Percentiles rank a stretch among this genome's conserved stretches.
Conservation (phyloP, 305 asterid species). For the Fraxinus albicans region DNA sequence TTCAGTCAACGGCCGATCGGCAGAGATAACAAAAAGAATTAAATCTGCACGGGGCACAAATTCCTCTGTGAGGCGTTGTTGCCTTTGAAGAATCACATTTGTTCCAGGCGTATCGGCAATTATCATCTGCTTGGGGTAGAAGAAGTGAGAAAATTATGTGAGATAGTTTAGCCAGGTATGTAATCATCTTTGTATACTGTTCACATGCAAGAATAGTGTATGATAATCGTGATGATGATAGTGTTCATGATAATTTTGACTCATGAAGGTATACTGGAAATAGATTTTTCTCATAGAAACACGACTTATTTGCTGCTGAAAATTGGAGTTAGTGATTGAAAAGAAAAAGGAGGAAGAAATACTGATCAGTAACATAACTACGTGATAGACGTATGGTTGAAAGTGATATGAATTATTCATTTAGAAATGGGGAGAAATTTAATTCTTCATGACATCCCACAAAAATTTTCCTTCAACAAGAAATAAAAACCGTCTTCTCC, state of each 20-base stretch:
- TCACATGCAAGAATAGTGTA: neutral
- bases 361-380: neutral
- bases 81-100: slow-evolving; percentile 98
- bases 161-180: slow-evolving; percentile 11
- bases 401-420: neutral
- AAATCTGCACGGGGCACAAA: slow-evolving; percentile 98
- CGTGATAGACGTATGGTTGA: neutral
- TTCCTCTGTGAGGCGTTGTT: slow-evolving; percentile 94
- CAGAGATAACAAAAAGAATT: slow-evolving; percentile 89
- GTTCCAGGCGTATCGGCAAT: slow-evolving; percentile 99
- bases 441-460: neutral
- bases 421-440: neutral
- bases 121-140: slow-evolving; percentile 68
- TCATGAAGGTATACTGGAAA: neutral
- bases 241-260: neutral
- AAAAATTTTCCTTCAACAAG: neutral
- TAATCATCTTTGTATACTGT: slow-evolving; percentile 7
- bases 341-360: neutral
- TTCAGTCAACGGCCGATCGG: slow-evolving; percentile 96
- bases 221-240: neutral
- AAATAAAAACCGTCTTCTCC: neutral
- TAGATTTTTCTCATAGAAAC: neutral
- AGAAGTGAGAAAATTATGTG: slow-evolving; percentile 17
- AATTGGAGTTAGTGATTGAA: neutral
- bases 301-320: neutral